phyloP scores from a whole-genome alignment of 2,329 filamentous ascomycete species.

The Raffaelea ambrosiae region DNA sequence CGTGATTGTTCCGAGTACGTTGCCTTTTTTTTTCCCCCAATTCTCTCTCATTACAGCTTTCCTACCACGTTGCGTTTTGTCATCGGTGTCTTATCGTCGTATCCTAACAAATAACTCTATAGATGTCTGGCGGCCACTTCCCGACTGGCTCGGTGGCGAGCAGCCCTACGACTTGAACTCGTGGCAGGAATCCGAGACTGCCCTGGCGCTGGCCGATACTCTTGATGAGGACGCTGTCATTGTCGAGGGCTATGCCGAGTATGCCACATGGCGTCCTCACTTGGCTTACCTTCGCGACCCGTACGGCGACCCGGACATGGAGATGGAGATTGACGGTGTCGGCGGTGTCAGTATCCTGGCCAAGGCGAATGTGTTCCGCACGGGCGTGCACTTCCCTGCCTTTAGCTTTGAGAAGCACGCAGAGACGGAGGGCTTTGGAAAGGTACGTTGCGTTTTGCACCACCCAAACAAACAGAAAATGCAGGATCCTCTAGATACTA shows the following conservation, averaged over 20 bases:
- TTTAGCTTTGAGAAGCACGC: slow-evolving; percentile 99
- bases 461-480: neutral
- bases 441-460: slow-evolving; percentile 62
- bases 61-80: slow-evolving; percentile 15
- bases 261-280: slow-evolving; percentile 96
- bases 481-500: neutral
- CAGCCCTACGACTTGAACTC: slow-evolving; percentile 98
- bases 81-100: too few relatives aligned
- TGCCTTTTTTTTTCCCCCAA: neutral
- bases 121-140: slow-evolving; percentile 98
- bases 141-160: slow-evolving; percentile 96
- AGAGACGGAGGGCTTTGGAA: slow-evolving; percentile 96
- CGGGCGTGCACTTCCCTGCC: slow-evolving; percentile 92
- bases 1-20: slow-evolving; percentile 84
- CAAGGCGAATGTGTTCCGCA: slow-evolving; percentile 90
- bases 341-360: slow-evolving; percentile 95
- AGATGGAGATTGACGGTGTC: slow-evolving; percentile 98
- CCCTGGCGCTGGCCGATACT: slow-evolving; percentile 84
- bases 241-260: slow-evolving; percentile 97
- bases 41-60: too few relatives aligned
- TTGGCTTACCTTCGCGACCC: slow-evolving; percentile 93
- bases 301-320: slow-evolving; percentile 96
- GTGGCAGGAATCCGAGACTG: slow-evolving; percentile 98
- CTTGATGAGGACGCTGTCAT: slow-evolving; percentile 97
- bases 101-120: neutral